Evolutionary conservation across 2,329 filamentous ascomycete genomes (phyloP).

Genomic region (Fusarium neocosmosporiellum): DNA sequence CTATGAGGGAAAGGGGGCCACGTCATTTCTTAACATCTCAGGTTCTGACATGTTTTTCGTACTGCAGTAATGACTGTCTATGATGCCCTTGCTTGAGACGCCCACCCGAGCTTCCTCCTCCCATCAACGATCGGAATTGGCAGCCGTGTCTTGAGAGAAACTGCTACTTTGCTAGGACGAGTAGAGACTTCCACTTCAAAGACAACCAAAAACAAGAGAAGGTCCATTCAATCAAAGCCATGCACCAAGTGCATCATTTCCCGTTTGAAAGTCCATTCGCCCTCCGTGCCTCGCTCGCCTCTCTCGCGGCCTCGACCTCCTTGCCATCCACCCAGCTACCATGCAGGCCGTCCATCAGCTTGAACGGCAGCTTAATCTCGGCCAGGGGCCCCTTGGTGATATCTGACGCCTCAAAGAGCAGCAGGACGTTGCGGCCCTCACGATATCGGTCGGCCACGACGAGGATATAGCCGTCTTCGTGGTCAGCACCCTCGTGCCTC

Average conservation of each 20-base stretch:
- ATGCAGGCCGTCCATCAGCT: conserved; percentile 7
- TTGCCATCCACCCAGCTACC: conserved; percentile 11
- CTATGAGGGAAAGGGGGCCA: neutral
- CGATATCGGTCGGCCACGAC: neutral
- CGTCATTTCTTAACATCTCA: neutral
- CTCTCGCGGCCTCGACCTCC: conserved; percentile 1
- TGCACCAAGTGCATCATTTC: too few species aligned
- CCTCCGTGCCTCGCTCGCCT: conserved; percentile 3
- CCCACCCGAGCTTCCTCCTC: neutral
- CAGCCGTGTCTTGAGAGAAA: neutral
- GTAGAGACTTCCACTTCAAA: too few species aligned
- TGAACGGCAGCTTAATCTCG: neutral
- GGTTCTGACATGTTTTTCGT: neutral
- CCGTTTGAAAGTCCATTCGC: neutral
- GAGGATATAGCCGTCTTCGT: conserved; percentile 4
- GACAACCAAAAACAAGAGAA: neutral
- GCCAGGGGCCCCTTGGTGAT: conserved; percentile 2
- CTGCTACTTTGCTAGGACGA: neutral
- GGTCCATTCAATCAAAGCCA: too few species aligned
- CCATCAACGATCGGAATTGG: neutral
- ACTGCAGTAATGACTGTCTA: neutral
- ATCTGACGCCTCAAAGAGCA: neutral
- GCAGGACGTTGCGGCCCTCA: neutral
- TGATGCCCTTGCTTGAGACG: neutral
- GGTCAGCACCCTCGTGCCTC: neutral